A percentile compares a stretch with the other conserved stretches of the same genome.
Evolutionary conservation across 768 basidiomycete species (phyloP).

Genomic region (Boletus coccyginus): DNA sequence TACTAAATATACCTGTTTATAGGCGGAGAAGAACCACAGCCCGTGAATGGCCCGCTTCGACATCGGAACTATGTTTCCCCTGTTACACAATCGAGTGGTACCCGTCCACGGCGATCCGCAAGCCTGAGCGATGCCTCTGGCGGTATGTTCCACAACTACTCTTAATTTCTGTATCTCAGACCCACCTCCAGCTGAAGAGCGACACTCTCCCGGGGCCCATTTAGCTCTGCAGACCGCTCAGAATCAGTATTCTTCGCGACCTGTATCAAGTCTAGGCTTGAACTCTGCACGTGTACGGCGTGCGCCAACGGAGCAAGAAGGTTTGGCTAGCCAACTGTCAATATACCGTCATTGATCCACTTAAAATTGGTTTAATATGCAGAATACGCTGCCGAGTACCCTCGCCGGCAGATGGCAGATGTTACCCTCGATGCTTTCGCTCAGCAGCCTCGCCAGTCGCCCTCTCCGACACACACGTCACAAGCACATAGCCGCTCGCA

Average conservation of each 20-base stretch:
- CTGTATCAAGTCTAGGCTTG: conserved; percentile 44
- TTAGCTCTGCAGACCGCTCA: conserved; percentile 18
- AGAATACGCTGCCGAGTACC: conserved; percentile 29
- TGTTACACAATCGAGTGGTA: conserved; percentile 38
- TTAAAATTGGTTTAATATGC: conserved; percentile 9
- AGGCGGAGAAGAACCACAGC: conserved; percentile 32
- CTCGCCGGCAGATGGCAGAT: conserved; percentile 17
- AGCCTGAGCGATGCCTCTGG: conserved; percentile 65
- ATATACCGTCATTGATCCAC: neutral
- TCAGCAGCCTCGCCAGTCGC: conserved; percentile 46
- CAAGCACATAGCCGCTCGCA: conserved; percentile 31
- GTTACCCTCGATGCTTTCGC: conserved; percentile 10
- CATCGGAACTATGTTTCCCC: conserved; percentile 28
- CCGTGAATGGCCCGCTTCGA: conserved; percentile 22
- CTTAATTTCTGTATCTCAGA: conserved; percentile 27
- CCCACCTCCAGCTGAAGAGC: conserved; percentile 27
- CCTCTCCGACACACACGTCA: conserved; percentile 46
- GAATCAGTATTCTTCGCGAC: conserved; percentile 33
- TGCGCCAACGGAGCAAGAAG: conserved; percentile 46
- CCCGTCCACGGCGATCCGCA: conserved; percentile 71
- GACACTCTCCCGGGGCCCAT: conserved; percentile 21
- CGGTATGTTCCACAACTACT: conserved; percentile 22
- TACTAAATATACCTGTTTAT: conserved; percentile 23
- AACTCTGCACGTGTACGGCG: conserved; percentile 38
- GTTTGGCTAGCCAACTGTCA: conserved; percentile 20